Conservation (phyloP, 805 yeast genomes). For the Crinitomyces ghanaensis region DNA sequence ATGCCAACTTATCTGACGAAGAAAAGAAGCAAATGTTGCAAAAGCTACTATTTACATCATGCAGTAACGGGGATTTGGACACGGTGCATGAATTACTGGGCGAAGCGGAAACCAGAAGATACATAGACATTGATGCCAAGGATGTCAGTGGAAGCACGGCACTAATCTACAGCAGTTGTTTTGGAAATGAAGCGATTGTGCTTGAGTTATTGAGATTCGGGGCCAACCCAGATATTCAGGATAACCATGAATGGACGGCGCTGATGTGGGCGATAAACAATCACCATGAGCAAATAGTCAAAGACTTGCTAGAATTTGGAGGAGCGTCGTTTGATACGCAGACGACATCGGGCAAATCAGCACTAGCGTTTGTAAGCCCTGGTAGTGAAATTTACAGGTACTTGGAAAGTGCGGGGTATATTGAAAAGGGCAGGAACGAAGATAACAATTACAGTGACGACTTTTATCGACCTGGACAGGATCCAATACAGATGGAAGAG, state of each 20-base stretch:
- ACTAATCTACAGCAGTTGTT: conserved; percentile 29
- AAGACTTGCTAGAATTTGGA: conserved; percentile 43
- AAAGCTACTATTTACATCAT: conserved; percentile 22
- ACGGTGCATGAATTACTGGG: conserved; percentile 22
- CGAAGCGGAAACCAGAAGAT: conserved; percentile 13
- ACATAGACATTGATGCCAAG: conserved; percentile 23
- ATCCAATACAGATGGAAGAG: conserved; percentile 11
- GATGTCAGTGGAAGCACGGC: conserved; percentile 32
- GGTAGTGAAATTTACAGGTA: conserved; percentile 47
- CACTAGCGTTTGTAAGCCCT: conserved; percentile 46
- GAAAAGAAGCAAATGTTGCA: conserved; percentile 20
- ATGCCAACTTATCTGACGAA: conserved; percentile 9
- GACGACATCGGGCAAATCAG: conserved; percentile 36
- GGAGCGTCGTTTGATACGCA: conserved; percentile 43
- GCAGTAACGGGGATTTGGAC: conserved; percentile 27
- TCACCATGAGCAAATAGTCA: conserved; percentile 43
- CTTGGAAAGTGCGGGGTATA: conserved; percentile 31
- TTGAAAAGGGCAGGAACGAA: conserved; percentile 9
- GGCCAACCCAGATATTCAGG: conserved; percentile 28
- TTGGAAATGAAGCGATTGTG: conserved; percentile 29
- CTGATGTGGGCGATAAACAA: conserved; percentile 79
- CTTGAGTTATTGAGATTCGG: conserved; percentile 25
- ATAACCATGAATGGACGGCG: conserved; percentile 36
- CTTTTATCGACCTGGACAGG: conserved; percentile 17
- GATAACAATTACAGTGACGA: conserved; percentile 12